Percentiles rank a stretch among this genome's conserved stretches.
These are phyloP conservation scores for Seiridium cupressi DNA, from an alignment of 2,329 filamentous ascomycete species.

Conservation along the genomic window DNA sequence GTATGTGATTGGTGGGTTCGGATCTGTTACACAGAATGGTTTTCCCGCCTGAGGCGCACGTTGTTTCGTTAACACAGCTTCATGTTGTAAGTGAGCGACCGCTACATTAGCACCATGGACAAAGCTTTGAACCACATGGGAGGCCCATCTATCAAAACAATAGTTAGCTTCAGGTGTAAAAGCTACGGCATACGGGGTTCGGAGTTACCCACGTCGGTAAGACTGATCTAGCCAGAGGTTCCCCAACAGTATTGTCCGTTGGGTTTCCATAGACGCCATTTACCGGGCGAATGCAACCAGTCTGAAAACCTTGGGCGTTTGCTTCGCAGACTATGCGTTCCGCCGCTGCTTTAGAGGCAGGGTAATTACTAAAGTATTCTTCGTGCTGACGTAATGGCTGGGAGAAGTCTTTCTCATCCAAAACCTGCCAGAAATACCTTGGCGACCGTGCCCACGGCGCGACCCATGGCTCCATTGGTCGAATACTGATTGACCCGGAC, in stretches of 20 bases:
- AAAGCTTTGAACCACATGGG: constrained; percentile 37
- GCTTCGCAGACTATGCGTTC: constrained; percentile 40
- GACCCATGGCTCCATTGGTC: constrained; percentile 33
- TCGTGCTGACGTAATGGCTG: constrained; percentile 32
- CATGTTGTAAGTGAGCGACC: constrained; percentile 38
- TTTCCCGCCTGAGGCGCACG: constrained; percentile 28
- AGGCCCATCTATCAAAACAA: constrained; percentile 29
- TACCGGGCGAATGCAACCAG: constrained; percentile 51
- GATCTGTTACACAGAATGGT: constrained; percentile 40
- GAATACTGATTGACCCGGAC: constrained; percentile 40
- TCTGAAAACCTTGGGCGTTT: constrained; percentile 39
- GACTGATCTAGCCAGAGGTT: constrained; percentile 35
- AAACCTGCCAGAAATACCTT: constrained; percentile 34
- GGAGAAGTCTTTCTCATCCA: constrained; percentile 40
- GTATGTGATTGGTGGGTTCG: constrained; percentile 38
- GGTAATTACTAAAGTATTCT: constrained; percentile 44
- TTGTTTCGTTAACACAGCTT: constrained; percentile 30
- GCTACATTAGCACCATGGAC: constrained; percentile 40
- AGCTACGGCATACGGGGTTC: neutral
- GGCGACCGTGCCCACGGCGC: constrained; percentile 37
- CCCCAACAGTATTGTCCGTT: constrained; percentile 32
- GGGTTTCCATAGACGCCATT: constrained; percentile 51
- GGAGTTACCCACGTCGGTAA: constrained; percentile 38
- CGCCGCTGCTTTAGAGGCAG: constrained; percentile 42
- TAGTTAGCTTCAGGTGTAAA: neutral